Conservation (phyloP, 2,329 filamentous ascomycete genomes). For the Nemania abortiva region DNA sequence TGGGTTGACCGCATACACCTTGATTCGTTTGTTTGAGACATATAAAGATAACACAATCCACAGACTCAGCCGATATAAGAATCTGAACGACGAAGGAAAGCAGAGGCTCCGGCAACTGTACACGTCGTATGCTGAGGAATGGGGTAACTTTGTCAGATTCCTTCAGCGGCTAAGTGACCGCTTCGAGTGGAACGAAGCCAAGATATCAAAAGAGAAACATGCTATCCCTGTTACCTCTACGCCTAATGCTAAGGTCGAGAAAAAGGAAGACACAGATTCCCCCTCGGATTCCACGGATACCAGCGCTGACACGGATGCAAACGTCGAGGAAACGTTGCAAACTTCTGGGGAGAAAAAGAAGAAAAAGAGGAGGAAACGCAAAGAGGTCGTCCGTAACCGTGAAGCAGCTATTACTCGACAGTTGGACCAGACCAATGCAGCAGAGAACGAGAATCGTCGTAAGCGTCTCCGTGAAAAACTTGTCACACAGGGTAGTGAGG, state of each 20-base stretch:
- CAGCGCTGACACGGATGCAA: slow-evolving; percentile 38
- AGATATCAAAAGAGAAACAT: not conserved
- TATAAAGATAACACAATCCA: slow-evolving; percentile 33
- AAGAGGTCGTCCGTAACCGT: slow-evolving; percentile 59
- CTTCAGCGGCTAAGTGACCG: slow-evolving; percentile 45
- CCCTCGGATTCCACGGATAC: slow-evolving; percentile 27
- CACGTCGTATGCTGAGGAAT: slow-evolving; percentile 23
- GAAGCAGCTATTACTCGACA: slow-evolving; percentile 66
- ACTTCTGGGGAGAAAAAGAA: slow-evolving; percentile 58
- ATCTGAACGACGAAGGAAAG: slow-evolving; percentile 34
- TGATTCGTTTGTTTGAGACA: slow-evolving; percentile 46
- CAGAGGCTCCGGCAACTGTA: slow-evolving; percentile 31
- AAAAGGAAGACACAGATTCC: slow-evolving; percentile 11
- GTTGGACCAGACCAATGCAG: slow-evolving; percentile 64
- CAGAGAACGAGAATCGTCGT: slow-evolving; percentile 66
- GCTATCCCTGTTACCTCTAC: not conserved
- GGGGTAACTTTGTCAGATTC: slow-evolving; percentile 41
- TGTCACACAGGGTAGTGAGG: slow-evolving; percentile 57
- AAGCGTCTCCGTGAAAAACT: slow-evolving; percentile 58
- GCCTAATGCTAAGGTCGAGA: slow-evolving; percentile 12
- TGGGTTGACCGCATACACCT: slow-evolving; percentile 36
- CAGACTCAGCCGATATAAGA: slow-evolving; percentile 39
- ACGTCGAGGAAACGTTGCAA: slow-evolving; percentile 49
- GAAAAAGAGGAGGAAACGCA: slow-evolving; percentile 61
- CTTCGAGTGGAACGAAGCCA: slow-evolving; percentile 43